Conservation (phyloP, 345 rosid species). For the Dovyalis caffra region DNA sequence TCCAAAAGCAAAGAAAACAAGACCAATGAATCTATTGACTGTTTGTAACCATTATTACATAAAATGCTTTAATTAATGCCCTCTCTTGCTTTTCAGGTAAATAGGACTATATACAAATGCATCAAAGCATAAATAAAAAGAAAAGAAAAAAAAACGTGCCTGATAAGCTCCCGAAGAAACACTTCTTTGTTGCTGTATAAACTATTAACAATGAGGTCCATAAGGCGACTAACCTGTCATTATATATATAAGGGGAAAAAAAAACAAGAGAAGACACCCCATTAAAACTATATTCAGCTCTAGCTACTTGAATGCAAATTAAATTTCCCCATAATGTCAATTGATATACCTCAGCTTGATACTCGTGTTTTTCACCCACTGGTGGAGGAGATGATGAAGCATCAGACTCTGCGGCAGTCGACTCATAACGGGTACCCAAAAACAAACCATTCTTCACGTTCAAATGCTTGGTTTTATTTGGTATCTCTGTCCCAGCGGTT, state of each 20-base stretch:
- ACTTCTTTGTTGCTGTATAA: constrained; percentile 97
- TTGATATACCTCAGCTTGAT: constrained; percentile 83
- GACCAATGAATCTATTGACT: too few relatives aligned
- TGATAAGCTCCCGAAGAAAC: constrained; percentile 92
- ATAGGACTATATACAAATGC: too few relatives aligned
- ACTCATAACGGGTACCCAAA: constrained; percentile 51
- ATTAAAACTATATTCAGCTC: neutral
- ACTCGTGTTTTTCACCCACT: constrained; percentile 73
- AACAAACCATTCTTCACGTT: constrained; percentile 37
- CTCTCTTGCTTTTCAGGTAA: too few relatives aligned
- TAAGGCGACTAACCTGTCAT: constrained; percentile 91
- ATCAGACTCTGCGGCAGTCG: constrained; percentile 68
- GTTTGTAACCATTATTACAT: too few relatives aligned
- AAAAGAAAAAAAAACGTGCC: constrained; percentile 37
- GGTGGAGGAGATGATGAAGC: constrained; percentile 48
- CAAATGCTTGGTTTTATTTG: constrained; percentile 18
- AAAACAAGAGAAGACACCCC: neutral
- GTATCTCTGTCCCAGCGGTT: constrained; percentile 33
- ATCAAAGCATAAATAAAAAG: neutral
- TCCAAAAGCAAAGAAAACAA: too few relatives aligned
- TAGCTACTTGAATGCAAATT: neutral
- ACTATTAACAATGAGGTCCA: constrained; percentile 97
- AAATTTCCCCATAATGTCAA: neutral
- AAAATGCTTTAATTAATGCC: too few relatives aligned
- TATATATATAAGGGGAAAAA: neutral